Conservation (phyloP, 108 stramenopile genomes). For the Nannochloropsis gaditana region DNA sequence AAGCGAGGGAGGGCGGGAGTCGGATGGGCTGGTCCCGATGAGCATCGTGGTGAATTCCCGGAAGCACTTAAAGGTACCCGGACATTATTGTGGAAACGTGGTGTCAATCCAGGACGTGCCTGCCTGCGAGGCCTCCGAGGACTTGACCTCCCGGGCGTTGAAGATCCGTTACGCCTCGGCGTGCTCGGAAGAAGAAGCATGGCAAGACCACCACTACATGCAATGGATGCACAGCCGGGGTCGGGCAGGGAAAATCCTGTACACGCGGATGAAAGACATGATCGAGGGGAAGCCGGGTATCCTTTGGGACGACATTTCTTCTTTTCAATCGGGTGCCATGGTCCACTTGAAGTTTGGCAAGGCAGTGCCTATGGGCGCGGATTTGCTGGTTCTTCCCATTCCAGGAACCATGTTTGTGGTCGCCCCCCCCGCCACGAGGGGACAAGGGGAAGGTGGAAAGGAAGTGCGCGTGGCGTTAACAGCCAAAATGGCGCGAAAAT, state of each 20-base stretch:
- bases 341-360: not conserved
- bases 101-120: constrained; percentile 18
- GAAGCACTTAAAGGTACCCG: not conserved
- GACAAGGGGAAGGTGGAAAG: not conserved
- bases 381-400: not conserved
- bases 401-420: constrained; percentile 13
- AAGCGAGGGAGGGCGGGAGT: not conserved
- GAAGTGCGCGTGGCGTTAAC: not conserved
- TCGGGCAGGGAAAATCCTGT: not conserved
- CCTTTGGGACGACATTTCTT: not conserved
- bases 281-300: not conserved
- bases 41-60: not conserved
- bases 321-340: not conserved
- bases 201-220: not conserved
- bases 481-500: not conserved
- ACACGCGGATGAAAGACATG: constrained; percentile 10
- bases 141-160: not conserved
- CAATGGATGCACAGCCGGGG: not conserved
- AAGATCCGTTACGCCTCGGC: not conserved
- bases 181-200: not conserved
- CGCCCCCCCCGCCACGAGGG: not conserved
- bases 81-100: not conserved
- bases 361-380: not conserved
- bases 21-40: not conserved
- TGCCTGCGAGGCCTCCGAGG: not conserved